Base-by-base conservation (phyloP, 345 rosid species). In the Lenwebbia sp. region DNA sequence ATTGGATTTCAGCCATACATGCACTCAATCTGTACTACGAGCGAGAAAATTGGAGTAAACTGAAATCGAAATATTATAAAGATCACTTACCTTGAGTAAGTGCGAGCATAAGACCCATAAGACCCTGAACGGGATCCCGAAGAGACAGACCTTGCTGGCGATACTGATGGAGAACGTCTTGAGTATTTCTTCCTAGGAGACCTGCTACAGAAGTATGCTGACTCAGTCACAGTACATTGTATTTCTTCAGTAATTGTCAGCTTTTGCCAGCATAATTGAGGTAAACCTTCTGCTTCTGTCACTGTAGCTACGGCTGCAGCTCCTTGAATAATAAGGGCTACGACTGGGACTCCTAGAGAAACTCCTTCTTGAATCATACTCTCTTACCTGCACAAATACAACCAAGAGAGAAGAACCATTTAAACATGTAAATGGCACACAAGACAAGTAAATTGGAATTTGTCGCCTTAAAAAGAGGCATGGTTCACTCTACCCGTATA, bases 291-390 rank as follows among this genome's bases (percentile, higher is more conserved):
- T 88, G 91, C 96, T 92, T 87, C 87, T 89, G 91, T 88, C 88
- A 82, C 96, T 88, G 83, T 91, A 89, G 58, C 89, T 92, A 53
- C 54, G 89, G 88, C 92, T 92, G 75, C 89, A 86, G 82, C 93
- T 91, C 70, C 93, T 92, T 49, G 93, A 90, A 85, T 87, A 57
- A 84, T 86, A 86, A 3, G 92, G 93, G 87, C 93, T 92, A 21
- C 88, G 94, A 87, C 94, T 94, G 82, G 87, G 92, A 87, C 99
- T 97, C 90, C 95, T 92, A 25, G 94, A 93, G 84, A 90, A 90
- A 90, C 92, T 90, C 30, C 89, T 86, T 62, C 92, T 91, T 5
- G 94, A 91, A 85, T 90, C 94, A 88, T 96, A 95, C 88, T 94
- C 98, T 87, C 93, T 92, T 90, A 97, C 99, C 99, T 97, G 60